A percentile compares a stretch with the other conserved stretches of the same genome.
phyloP scores from a whole-genome alignment of 768 basidiomycete genomes.

The Podaxis sp. region DNA sequence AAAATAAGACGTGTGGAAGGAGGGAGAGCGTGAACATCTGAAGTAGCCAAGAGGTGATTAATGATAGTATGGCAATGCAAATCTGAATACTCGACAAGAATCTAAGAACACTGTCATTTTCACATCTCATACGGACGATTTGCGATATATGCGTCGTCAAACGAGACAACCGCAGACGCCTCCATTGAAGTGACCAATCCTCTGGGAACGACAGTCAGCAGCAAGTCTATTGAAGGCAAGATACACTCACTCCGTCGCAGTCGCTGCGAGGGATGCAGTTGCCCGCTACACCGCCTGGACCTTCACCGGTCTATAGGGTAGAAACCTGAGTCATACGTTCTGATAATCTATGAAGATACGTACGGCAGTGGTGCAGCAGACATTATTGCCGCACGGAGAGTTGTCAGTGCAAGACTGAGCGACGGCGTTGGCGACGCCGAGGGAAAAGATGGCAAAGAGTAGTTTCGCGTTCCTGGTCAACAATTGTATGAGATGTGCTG shows the following conservation, averaged over 20 bases:
- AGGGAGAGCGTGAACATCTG: too few species aligned
- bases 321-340: background rate
- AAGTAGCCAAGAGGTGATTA: too few species aligned
- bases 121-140: background rate
- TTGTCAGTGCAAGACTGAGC: conserved; percentile 4
- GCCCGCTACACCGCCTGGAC: background rate
- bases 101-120: background rate
- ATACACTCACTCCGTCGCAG: background rate
- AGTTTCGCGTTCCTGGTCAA: background rate
- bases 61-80: background rate
- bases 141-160: background rate
- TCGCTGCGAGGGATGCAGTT: conserved; percentile 2
- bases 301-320: background rate
- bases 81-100: background rate
- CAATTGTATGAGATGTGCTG: background rate
- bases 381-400: background rate
- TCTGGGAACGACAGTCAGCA: background rate
- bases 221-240: background rate
- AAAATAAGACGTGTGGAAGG: too few species aligned
- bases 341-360: background rate
- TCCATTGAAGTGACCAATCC: background rate
- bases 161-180: background rate
- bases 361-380: background rate
- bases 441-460: background rate
- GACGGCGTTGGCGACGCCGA: background rate